These are phyloP conservation scores for Penicillium lagena DNA, from an alignment of 495 filamentous ascomycete species.

Conservation along the genomic window DNA sequence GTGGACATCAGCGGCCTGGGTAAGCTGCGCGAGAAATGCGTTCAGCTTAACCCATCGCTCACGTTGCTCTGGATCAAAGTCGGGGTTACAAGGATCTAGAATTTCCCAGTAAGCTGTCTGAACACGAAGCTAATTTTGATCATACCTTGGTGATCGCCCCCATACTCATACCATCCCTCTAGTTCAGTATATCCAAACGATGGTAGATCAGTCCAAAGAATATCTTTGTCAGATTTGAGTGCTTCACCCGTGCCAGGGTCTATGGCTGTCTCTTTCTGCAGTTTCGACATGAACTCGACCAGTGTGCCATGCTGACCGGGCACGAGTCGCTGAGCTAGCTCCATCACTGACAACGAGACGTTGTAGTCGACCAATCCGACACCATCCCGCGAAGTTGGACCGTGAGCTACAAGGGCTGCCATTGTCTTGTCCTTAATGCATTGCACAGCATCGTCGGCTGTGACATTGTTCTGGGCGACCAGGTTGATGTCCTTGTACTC, in stretches of 20 bases:
- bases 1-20: background rate
- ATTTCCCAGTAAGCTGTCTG: background rate
- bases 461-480: conserved; percentile 1
- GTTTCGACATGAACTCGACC: conserved; percentile 1
- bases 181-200: conserved; percentile 1
- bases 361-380: conserved; percentile 5
- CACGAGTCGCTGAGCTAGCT: conserved; percentile 5
- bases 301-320: conserved; percentile 1
- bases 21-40: conserved; percentile 2
- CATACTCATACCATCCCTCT: background rate
- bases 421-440: conserved; percentile 2
- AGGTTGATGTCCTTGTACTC: conserved; percentile 2
- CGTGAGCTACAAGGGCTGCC: background rate
- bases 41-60: conserved; percentile 1
- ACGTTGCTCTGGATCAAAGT: background rate
- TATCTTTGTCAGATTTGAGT: background rate
- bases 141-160: conserved; percentile 1
- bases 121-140: background rate
- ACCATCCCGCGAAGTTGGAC: background rate
- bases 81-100: background rate
- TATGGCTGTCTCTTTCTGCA: conserved; percentile 1
- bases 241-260: conserved; percentile 1
- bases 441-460: conserved; percentile 1
- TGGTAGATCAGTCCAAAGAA: conserved; percentile 2
- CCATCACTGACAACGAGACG: conserved; percentile 3